Base-by-base conservation (phyloP, 1,284 basidiomycete genomes). In the Cerioporus squamosus region DNA sequence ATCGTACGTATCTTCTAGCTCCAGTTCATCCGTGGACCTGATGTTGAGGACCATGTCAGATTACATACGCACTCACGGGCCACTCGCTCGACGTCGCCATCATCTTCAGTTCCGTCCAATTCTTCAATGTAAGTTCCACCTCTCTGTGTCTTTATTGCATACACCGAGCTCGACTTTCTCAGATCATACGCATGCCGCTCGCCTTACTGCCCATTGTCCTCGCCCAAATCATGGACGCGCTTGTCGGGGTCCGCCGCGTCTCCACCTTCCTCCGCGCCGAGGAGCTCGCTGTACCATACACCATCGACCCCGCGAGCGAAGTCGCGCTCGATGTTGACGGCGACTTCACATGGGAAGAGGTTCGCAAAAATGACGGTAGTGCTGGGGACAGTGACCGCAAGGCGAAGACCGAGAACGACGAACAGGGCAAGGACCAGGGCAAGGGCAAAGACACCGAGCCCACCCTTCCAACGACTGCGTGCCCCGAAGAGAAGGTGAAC, bases 321-420 rank as follows among this genome's bases (percentile, higher is more conserved):
- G 68, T 69, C 50, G 88, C 86, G 9, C 73, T 93, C 38, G 72
- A 80, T 1, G 80, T 87, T 8, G 79, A 87, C 53, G 90, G 84
- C 2, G 82, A 84, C 65, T 93, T 92, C 72, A 77, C 80, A 5
- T 92, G 90, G 87, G 90, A 91, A 66, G 77, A 77, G 0, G 75
- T 74, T 8, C 70, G 72, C 39, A 77, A 79, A 65, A 60, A 69
- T 17, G 74, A 65, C 9, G 29, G 10, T 12, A 18, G 66, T 47
- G 14, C 38, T 44, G 20, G 26, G 33, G 23, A 18, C 22, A 44
- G 33, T 10, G 53, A 60, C 39, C 55, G n/a, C 66, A 55, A 55
- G 67, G 60, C 40, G 23, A 38, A 29, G 54, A 60, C 61, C 46
- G 54, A 57, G 15, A 29, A 18, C 33, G 24, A 53, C 62, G 15